phyloP scores from a whole-genome alignment of 306 rosid genomes.

The Cucurbita pepo region DNA sequence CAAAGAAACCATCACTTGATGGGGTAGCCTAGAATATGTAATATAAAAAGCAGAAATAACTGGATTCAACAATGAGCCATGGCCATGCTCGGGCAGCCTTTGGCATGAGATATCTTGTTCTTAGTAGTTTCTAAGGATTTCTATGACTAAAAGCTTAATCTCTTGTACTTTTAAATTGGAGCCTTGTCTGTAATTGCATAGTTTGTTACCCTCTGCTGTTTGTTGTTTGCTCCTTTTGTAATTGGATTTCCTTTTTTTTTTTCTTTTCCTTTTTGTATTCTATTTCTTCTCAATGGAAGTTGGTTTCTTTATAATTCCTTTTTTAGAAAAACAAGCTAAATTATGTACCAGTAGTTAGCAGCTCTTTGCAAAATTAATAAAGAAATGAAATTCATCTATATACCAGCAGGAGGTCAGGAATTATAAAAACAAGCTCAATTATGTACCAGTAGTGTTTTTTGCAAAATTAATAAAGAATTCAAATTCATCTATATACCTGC shows the following conservation, averaged over 20 bases:
- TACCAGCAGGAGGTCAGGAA: neutral
- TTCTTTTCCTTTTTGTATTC: neutral
- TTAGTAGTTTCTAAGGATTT: neutral
- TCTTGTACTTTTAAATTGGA: neutral
- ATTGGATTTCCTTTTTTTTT: neutral
- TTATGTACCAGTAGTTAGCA: neutral
- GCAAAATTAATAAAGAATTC: neutral
- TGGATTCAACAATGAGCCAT: neutral
- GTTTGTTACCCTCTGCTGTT: neutral
- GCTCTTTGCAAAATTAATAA: neutral
- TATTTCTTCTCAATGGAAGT: neutral
- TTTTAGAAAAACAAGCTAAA: neutral
- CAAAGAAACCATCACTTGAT: neutral
- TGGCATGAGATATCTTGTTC: neutral
- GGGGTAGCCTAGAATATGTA: neutral
- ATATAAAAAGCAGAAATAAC: neutral
- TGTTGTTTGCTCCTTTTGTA: neutral
- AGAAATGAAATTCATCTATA: neutral
- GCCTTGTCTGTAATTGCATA: neutral
- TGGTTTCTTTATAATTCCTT: neutral
- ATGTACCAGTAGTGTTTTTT: neutral
- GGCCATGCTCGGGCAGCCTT: neutral
- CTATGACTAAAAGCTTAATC: neutral
- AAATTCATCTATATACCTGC: slow-evolving; percentile 34
- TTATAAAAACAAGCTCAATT: neutral